These are phyloP conservation scores for Boletus tylopilopsis DNA, from an alignment of 768 basidiomycete genomes.

Conservation along the genomic window DNA sequence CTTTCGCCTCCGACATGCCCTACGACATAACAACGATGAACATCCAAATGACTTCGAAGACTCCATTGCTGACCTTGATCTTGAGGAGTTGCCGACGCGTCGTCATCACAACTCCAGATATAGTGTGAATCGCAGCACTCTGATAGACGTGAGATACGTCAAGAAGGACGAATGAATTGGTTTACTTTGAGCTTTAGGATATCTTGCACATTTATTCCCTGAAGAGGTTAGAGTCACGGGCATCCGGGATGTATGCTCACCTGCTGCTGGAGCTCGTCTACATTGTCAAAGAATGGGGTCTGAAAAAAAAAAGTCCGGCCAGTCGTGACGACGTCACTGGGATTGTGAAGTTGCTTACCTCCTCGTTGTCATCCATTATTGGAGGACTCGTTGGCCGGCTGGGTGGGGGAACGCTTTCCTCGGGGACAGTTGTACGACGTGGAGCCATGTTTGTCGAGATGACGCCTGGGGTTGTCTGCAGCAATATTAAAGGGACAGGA, in stretches of 20 bases:
- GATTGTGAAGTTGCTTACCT: conserved; percentile 23
- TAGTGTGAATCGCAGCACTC: conserved; percentile 79
- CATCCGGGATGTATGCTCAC: conserved; percentile 29
- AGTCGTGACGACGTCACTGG: background rate
- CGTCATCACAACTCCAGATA: conserved; percentile 88
- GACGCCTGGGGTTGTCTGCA: background rate
- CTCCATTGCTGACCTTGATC: conserved; percentile 64
- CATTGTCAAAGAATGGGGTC: conserved; percentile 66
- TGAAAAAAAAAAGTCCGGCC: conserved; percentile 25
- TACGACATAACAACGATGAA: conserved; percentile 27
- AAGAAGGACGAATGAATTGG: conserved; percentile 1
- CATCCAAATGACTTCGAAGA: background rate
- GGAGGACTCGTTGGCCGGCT: conserved; percentile 26
- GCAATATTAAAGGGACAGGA: too few species aligned
- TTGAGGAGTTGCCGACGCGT: conserved; percentile 87
- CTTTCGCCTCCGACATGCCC: conserved; percentile 97
- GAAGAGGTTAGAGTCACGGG: conserved; percentile 1
- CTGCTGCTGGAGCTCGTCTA: conserved; percentile 85
- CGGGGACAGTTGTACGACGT: conserved; percentile 25
- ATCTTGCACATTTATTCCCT: conserved; percentile 97
- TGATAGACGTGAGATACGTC: conserved; percentile 23
- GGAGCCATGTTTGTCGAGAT: conserved; percentile 21
- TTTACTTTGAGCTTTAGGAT: conserved; percentile 86
- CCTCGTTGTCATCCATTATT: conserved; percentile 38
- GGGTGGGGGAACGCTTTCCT: conserved; percentile 25